Percentiles rank a stretch among this genome's conserved stretches.
phyloP scores from a whole-genome alignment of 768 basidiomycete genomes.

The Pisolithus marmoratus region DNA sequence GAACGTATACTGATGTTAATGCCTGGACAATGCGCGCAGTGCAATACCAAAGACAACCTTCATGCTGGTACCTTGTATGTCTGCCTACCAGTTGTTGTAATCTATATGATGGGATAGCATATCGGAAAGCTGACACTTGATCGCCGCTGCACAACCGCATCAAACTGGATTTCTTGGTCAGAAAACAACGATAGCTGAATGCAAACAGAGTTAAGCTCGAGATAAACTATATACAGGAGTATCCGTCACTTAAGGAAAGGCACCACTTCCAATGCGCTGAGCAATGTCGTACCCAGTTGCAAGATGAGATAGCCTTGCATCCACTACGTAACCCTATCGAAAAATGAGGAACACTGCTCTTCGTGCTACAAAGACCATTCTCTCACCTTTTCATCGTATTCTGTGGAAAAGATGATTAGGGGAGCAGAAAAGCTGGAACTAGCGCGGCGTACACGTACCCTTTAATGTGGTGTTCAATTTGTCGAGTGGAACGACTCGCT shows the following conservation, averaged over 20 bases:
- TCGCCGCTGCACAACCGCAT: no score
- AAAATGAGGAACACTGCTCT: background rate
- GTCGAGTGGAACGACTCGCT: constrained; percentile 60
- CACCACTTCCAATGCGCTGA: constrained; percentile 28
- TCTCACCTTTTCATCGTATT: constrained; percentile 53
- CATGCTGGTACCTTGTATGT: no score
- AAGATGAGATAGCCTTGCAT: constrained; percentile 74
- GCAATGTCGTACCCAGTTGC: constrained; percentile 65
- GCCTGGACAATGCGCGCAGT: no score
- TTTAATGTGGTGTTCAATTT: constrained; percentile 59
- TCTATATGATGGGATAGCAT: no score
- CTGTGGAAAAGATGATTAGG: constrained; percentile 27
- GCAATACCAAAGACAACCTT: no score
- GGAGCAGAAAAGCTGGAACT: background rate
- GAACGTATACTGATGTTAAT: no score
- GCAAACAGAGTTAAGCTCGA: no score
- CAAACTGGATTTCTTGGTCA: background rate
- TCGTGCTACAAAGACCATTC: background rate
- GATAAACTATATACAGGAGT: no score
- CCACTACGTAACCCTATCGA: constrained; percentile 56
- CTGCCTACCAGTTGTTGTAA: no score
- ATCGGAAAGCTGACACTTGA: no score
- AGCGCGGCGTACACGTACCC: constrained; percentile 42
- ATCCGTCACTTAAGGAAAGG: constrained; percentile 10
- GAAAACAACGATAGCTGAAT: background rate